phyloP scores from a whole-genome alignment of 2,329 filamentous ascomycete species.

The Rutstroemia sp. region DNA sequence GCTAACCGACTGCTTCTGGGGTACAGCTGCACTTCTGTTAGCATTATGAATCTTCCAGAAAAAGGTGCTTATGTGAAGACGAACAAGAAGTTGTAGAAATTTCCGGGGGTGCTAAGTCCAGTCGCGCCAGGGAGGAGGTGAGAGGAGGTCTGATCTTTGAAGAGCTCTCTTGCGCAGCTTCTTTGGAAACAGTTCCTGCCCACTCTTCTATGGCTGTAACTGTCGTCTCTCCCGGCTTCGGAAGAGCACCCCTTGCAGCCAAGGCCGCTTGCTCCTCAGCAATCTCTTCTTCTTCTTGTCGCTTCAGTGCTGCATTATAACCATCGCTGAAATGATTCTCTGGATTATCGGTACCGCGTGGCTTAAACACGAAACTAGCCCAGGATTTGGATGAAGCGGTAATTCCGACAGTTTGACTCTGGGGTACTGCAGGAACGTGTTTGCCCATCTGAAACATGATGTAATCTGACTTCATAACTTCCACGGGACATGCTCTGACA shows the following conservation, averaged over 20 bases:
- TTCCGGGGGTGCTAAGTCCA: no score
- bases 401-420: neutral
- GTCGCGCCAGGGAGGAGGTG: neutral
- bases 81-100: no score
- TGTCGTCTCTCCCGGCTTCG: neutral
- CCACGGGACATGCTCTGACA: constrained; percentile 16
- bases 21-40: no score
- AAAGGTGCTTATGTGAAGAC: no score
- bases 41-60: no score
- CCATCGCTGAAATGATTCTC: constrained; percentile 4
- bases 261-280: neutral
- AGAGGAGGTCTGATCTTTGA: neutral
- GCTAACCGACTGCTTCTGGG: no score
- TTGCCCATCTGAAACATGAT: constrained; percentile 8
- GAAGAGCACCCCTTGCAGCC: neutral
- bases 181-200: constrained; percentile 1
- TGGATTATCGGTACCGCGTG: constrained; percentile 15
- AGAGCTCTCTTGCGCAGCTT: neutral
- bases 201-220: neutral
- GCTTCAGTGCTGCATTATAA: neutral
- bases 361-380: constrained; percentile 12
- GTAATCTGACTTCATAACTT: constrained; percentile 1
- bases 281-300: neutral
- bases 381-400: constrained; percentile 2
- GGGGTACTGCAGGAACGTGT: constrained; percentile 1